A percentile compares a stretch with the other conserved stretches of the same genome.
Evolutionary conservation across 225 moss, liverwort and hornwort genomes (phyloP).

Genomic region (Pseudisothecium myosuroides): DNA sequence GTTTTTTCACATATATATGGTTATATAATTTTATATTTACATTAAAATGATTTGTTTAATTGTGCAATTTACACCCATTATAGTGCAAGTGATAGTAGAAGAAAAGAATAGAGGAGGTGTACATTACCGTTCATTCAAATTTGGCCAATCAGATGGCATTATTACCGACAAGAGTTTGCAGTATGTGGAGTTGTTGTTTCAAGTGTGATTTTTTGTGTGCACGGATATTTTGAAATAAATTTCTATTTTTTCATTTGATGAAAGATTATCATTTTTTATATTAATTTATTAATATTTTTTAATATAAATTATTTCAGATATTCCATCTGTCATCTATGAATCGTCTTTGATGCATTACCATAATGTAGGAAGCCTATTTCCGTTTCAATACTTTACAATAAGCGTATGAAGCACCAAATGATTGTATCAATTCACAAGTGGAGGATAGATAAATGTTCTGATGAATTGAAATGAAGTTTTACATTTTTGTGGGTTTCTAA

Average conservation of each 20-base stretch:
- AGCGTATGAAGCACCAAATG: background rate
- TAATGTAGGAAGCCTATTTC: background rate
- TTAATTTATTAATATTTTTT: no score
- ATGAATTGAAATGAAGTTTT: background rate
- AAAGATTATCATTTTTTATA: no score
- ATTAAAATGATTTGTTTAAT: background rate
- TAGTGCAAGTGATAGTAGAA: background rate
- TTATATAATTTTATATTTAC: fast-evolving
- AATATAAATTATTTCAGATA: no score
- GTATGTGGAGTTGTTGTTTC: background rate
- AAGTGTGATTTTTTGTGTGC: fast-evolving
- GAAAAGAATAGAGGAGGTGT: background rate
- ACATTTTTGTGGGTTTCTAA: fast-evolving
- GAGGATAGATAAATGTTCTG: no score
- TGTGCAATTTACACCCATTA: background rate
- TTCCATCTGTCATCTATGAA: no score
- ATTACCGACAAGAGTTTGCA: background rate
- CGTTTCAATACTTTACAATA: background rate
- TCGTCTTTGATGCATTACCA: background rate
- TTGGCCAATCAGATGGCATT: background rate
- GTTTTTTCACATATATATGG: fast-evolving
- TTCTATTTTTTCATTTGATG: no score
- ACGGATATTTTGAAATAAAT: fast-evolving
- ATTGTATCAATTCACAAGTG: fast-evolving
- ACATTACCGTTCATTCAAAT: background rate